Evolutionary conservation across 1,284 basidiomycete species (phyloP), one percentile per base, ranked within the genome.

Genomic region (Malassezia globosa): DNA sequence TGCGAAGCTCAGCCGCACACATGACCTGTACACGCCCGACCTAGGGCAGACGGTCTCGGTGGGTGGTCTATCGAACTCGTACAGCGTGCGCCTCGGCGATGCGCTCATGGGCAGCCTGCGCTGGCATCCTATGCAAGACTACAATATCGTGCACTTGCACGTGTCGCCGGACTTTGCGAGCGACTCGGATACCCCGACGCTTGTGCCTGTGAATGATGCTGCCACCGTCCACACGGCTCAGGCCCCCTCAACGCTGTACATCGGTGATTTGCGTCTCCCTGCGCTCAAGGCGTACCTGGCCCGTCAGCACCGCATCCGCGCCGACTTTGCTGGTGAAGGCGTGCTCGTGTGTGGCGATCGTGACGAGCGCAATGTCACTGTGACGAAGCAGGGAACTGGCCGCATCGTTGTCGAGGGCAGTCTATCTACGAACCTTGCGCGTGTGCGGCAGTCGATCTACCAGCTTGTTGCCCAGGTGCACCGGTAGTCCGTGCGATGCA

Each of bases 41-140:
- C 75, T 79, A 23, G 82, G 82, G 31, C 83, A 90, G 66, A 80
- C 76, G 7, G 74, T 95, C 31, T 82, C 83, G 64, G 89, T 97
- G 56, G 94, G 94, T 35, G 89, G 96, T 72, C 87, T 95, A 60
- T 92, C 87, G 11, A 87, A 85, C 64, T 87, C 82, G 65, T 97
- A 88, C 74, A 89, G 89, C 1, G 83, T 97, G 55, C 85, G 86
- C 8, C 80, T 99, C 38, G 88, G 87, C 52, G 94, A 97, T 56
- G 81, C 84, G 59, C 75, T 95, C 53, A 74, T 94, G 56, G 78
- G 77, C 3, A 80, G 81, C 1, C 73, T 96, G 53, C 83, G 82
- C 69, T 84, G 95, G 81, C 90, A 88, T 10, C 57, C 92, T 85
- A 94, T 95, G 66, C 94, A 97, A 66, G 92, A 94, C 64, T 96